Base-by-base conservation (phyloP, 1,139 yeast genomes). In the Schwanniomyces etchellsii region DNA sequence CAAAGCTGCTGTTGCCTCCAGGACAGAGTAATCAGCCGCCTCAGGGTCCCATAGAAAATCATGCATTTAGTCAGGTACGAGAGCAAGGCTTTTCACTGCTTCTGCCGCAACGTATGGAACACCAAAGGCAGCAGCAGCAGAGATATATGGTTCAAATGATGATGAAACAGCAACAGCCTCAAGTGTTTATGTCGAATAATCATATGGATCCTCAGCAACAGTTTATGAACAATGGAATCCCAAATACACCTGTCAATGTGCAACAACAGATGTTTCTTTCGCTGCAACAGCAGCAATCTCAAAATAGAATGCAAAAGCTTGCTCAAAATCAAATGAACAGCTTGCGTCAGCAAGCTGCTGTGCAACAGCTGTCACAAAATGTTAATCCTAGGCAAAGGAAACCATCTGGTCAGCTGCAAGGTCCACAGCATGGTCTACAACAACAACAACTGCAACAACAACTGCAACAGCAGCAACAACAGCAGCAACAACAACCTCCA, bases 251-350 rank as follows among this genome's bases (percentile, higher is more conserved):
- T 18, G 39, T 36, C 30, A 33, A 32, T 15, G 22, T 20, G 14
- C 43, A 34, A 25, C 45, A 36, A 30, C 40, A 43, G 32, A 24
- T 31, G 28, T 28, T 28, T 24, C 17, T 25, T 11, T 22, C 29
- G 6, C 50, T 41, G 22, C 47, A 44, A n/a, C 50, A 42, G 26
- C 50, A 45, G 14, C 57, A 47, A 33, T 49, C 51, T 18, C 62
- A 55, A 32, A 58, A 60, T 37, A 54, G 59, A 37, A 58, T 55
- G 28, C 76, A 70, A 34, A 73, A 66, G 38, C 74, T 66, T 37
- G 75, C 75, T 2, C 77, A 70, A 42, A 55, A 55, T 25, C 77
- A 71, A 45, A 69, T 70, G 76, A 69, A 68, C 38, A 68, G 60
- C 38, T 50, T 70, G 35, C 62, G 76, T 27, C 75, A 68, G 34